Evolutionary conservation across 164 flowering plant species (phyloP).

Genomic region (Aristolochia fimbriata): DNA sequence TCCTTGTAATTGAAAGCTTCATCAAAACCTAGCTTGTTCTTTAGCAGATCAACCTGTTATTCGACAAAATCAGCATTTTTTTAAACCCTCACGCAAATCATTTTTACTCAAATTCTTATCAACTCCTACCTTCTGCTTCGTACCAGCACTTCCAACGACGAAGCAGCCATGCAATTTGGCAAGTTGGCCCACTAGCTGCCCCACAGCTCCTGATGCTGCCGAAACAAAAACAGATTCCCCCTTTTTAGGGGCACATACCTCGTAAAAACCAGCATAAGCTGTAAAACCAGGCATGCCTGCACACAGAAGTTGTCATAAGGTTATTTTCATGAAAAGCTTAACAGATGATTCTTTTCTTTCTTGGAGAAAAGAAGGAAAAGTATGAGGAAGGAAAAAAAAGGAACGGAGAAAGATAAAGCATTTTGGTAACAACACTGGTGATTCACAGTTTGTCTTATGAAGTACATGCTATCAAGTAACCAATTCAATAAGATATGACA

Average conservation of each 20-base stretch:
- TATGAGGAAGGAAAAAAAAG: neutral
- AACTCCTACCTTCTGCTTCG: slow-evolving; percentile 35
- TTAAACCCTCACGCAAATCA: neutral
- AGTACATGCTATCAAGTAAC: too few species aligned
- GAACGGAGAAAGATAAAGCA: neutral
- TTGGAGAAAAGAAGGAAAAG: neutral
- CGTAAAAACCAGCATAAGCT: slow-evolving; percentile 71
- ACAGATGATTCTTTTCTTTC: too few species aligned
- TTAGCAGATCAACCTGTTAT: slow-evolving; percentile 42
- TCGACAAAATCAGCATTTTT: neutral
- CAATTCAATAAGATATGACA: too few species aligned
- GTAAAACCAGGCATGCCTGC: slow-evolving; percentile 61
- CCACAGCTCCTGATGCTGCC: slow-evolving; percentile 83
- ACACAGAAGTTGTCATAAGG: neutral
- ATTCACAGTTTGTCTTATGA: too few species aligned
- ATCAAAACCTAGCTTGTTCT: slow-evolving; percentile 47
- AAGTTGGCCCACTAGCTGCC: slow-evolving; percentile 77
- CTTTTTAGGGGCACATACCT: slow-evolving; percentile 53
- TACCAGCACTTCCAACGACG: slow-evolving; percentile 79
- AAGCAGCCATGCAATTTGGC: slow-evolving; percentile 76
- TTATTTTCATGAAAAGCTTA: neutral
- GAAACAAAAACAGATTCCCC: slow-evolving; percentile 64
- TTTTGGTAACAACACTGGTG: too few species aligned
- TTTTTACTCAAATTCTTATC: neutral
- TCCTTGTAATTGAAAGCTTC: slow-evolving; percentile 62